Evolutionary conservation across 257 asterid genomes (phyloP).

Genomic region (Gentiana straminea): DNA sequence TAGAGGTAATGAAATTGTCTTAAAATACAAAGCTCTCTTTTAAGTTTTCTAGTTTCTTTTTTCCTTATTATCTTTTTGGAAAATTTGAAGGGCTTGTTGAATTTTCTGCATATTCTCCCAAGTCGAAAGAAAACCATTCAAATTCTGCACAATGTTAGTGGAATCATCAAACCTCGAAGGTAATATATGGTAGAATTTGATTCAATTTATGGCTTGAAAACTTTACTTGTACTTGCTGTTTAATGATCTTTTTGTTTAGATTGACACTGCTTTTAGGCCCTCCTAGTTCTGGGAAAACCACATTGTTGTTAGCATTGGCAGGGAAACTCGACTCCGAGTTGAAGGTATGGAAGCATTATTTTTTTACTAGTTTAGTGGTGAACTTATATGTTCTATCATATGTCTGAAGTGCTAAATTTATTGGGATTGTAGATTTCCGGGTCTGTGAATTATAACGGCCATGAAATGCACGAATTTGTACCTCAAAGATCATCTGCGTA

Average conservation of each 20-base stretch:
- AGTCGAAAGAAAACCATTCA: constrained; percentile 53
- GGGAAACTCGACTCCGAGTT: constrained; percentile 63
- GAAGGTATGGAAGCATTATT: constrained; percentile 28
- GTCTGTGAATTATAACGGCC: constrained; percentile 70
- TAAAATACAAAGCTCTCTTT: background rate
- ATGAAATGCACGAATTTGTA: constrained; percentile 57
- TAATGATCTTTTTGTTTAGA: constrained; percentile 22
- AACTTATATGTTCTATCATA: background rate
- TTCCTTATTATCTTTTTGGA: background rate
- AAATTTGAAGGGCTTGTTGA: constrained; percentile 41
- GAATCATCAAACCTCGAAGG: constrained; percentile 78
- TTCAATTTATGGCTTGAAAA: background rate
- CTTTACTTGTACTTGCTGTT: background rate
- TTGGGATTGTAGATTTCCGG: constrained; percentile 41
- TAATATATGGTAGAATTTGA: constrained; percentile 6
- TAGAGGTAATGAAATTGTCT: constrained; percentile 40
- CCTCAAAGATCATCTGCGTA: constrained; percentile 85
- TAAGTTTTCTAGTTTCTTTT: no score
- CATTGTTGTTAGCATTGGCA: constrained; percentile 70
- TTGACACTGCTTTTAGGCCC: constrained; percentile 81
- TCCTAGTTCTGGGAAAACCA: constrained; percentile 82
- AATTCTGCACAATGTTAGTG: constrained; percentile 55
- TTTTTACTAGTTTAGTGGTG: background rate
- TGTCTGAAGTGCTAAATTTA: background rate
- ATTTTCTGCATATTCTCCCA: constrained; percentile 41